Percentiles rank a stretch among this genome's conserved stretches.
These are phyloP conservation scores for Thozetella sp. DNA, from an alignment of 495 filamentous ascomycete genomes.

Conservation along the genomic window DNA sequence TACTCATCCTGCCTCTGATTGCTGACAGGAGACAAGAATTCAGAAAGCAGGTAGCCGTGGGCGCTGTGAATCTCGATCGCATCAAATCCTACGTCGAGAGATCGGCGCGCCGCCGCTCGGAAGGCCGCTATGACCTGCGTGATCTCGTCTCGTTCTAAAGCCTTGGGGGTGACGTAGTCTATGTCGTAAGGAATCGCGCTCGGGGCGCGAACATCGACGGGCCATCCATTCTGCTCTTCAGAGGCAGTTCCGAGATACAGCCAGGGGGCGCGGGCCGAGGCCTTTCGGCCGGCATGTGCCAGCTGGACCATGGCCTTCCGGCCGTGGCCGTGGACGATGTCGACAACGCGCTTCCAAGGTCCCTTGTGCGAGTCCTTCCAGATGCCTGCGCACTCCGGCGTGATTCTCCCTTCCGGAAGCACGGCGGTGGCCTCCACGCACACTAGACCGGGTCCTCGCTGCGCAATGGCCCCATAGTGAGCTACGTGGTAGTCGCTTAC, in stretches of 20 bases:
- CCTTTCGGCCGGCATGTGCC: conserved; percentile 78
- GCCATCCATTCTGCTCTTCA: conserved; percentile 64
- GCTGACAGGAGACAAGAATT: conserved; percentile 43
- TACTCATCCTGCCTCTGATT: conserved; percentile 68
- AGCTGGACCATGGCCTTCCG: conserved; percentile 77
- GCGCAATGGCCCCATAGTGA: conserved; percentile 56
- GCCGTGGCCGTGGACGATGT: conserved; percentile 71
- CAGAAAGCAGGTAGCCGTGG: conserved; percentile 61
- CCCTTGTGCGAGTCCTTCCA: conserved; percentile 77
- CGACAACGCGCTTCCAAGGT: conserved; percentile 59
- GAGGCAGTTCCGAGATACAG: conserved; percentile 40
- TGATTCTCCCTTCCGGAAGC: conserved; percentile 73
- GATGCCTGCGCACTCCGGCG: conserved; percentile 69
- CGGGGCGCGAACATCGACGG: conserved; percentile 62
- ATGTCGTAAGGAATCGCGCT: conserved; percentile 37
- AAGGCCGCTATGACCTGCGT: conserved; percentile 45
- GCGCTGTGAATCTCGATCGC: conserved; percentile 60
- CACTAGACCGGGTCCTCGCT: conserved; percentile 67
- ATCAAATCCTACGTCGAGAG: conserved; percentile 53
- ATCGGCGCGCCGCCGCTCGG: conserved; percentile 45
- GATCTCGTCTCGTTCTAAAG: conserved; percentile 53
- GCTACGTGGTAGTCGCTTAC: conserved; percentile 29
- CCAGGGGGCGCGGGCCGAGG: conserved; percentile 70
- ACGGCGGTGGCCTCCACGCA: conserved; percentile 78
- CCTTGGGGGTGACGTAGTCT: conserved; percentile 38